These are phyloP conservation scores for Panaeolus papilionaceus DNA, from an alignment of 768 basidiomycete species.

Conservation along the genomic window DNA sequence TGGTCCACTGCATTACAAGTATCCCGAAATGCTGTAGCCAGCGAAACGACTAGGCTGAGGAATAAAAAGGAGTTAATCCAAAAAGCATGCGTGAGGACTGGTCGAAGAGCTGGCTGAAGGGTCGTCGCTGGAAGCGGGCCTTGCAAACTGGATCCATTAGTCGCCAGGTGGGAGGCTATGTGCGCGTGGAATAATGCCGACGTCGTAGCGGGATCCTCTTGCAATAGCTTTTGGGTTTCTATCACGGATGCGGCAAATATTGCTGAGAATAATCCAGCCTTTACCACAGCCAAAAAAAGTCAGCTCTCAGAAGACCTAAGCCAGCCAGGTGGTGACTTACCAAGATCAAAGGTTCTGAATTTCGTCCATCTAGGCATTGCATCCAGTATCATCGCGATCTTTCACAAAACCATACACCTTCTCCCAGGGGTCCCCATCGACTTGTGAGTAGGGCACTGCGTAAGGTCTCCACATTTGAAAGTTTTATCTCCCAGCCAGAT, in stretches of 20 bases:
- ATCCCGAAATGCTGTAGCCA: constrained; percentile 30
- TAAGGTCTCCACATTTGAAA: neutral
- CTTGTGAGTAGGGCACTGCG: neutral
- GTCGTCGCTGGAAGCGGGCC: constrained; percentile 14
- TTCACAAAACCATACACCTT: neutral
- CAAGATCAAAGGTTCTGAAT: constrained; percentile 28
- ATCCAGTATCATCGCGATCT: constrained; percentile 8
- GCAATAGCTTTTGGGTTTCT: constrained; percentile 30
- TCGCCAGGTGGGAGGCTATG: constrained; percentile 23
- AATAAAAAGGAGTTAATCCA: constrained; percentile 29
- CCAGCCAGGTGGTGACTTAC: constrained; percentile 21
- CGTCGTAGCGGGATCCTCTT: constrained; percentile 25
- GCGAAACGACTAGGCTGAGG: constrained; percentile 28
- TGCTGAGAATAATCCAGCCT: constrained; percentile 37
- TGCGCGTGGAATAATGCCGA: constrained; percentile 23
- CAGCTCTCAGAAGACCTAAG: too few relatives aligned
- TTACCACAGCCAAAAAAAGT: too few relatives aligned
- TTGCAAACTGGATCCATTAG: constrained; percentile 7
- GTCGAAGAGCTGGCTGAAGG: constrained; percentile 17
- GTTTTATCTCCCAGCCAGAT: neutral
- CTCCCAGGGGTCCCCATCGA: constrained; percentile 13
- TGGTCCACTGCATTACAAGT: constrained; percentile 32
- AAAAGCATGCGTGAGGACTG: constrained; percentile 2
- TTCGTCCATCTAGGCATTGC: constrained; percentile 24
- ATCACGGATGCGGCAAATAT: constrained; percentile 34